Conservation (phyloP, 2,329 filamentous ascomycete species). For the Aspergillus intermedius region DNA sequence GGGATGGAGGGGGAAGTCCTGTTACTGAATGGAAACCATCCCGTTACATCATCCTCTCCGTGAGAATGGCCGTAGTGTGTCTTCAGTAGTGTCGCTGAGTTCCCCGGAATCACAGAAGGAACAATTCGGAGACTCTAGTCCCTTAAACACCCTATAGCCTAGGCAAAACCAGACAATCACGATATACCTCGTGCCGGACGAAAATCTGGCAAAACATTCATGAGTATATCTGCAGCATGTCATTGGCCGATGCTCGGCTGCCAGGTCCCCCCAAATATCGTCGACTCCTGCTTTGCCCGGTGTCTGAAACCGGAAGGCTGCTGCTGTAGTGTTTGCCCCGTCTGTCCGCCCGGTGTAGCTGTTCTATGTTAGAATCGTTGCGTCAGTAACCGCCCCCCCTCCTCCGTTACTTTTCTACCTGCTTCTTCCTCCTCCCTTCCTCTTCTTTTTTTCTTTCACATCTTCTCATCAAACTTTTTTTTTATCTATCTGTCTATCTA, state of each 20-base stretch:
- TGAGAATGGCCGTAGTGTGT: too few species aligned
- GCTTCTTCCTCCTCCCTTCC: slow-evolving; percentile 12
- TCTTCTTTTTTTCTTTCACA: slow-evolving; percentile 2
- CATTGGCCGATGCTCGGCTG: slow-evolving; percentile 22
- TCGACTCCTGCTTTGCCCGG: slow-evolving; percentile 38
- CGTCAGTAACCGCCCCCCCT: background rate
- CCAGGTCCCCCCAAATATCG: slow-evolving; percentile 28
- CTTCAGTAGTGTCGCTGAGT: too few species aligned
- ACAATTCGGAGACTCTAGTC: too few species aligned
- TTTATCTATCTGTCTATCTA: background rate
- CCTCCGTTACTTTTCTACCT: slow-evolving; percentile 9
- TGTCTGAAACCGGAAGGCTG: slow-evolving; percentile 36
- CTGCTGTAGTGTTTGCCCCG: slow-evolving; percentile 21
- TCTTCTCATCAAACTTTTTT: background rate
- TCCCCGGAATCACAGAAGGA: too few species aligned
- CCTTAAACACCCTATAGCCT: background rate
- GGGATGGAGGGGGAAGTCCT: too few species aligned
- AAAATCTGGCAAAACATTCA: slow-evolving; percentile 24
- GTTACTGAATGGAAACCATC: too few species aligned
- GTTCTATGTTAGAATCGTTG: background rate
- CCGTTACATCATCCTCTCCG: too few species aligned
- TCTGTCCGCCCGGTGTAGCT: slow-evolving; percentile 24
- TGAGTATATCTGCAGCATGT: slow-evolving; percentile 17
- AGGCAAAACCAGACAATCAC: background rate
- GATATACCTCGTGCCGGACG: slow-evolving; percentile 3